Conservation (phyloP, 208 protist genomes). For the Trypanosoma melophagium region DNA sequence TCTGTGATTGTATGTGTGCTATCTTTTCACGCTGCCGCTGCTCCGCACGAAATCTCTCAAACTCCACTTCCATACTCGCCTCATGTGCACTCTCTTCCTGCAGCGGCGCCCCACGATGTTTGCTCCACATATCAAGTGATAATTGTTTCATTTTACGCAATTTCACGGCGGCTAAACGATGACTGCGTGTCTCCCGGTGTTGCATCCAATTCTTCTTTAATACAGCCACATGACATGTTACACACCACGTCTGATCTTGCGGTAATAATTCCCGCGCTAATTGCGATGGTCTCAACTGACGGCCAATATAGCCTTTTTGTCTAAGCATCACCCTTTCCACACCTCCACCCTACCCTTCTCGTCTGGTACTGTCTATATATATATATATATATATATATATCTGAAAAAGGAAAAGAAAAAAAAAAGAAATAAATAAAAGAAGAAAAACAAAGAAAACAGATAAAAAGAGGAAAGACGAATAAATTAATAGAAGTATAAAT, state of each 20-base stretch:
- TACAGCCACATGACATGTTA: constrained; percentile 67
- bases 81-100: constrained; percentile 59
- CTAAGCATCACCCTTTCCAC: constrained; percentile 23
- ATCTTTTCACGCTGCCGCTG: constrained; percentile 57
- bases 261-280: constrained; percentile 72
- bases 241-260: constrained; percentile 73
- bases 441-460: background rate
- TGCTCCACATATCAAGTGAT: constrained; percentile 76
- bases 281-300: constrained; percentile 72
- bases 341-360: too few relatives aligned
- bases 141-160: constrained; percentile 69
- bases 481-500: too few relatives aligned
- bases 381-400: background rate
- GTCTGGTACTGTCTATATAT: background rate
- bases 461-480: background rate
- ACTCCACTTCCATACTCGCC: constrained; percentile 54
- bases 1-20: too few relatives aligned
- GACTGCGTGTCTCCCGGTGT: constrained; percentile 41
- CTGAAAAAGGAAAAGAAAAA: constrained; percentile 1
- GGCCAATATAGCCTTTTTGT: constrained; percentile 72
- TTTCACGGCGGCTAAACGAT: constrained; percentile 61
- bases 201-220: constrained; percentile 41
- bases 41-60: constrained; percentile 54
- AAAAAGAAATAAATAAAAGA: background rate
- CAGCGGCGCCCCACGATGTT: constrained; percentile 68